Conservation (phyloP, 768 basidiomycete species). For the Tubosaeta brunneosetosa region DNA sequence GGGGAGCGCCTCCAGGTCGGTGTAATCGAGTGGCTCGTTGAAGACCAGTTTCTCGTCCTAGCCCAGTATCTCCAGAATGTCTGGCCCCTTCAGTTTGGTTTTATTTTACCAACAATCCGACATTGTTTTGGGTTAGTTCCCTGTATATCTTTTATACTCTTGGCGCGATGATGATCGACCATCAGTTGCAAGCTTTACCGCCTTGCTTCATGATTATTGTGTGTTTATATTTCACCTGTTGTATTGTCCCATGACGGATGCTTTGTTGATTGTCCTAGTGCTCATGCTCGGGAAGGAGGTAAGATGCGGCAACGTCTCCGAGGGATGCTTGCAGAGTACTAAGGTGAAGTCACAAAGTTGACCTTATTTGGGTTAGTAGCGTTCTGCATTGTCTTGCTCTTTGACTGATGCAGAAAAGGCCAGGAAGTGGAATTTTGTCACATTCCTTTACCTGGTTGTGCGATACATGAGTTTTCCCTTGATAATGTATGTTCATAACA, state of each 20-base stretch:
- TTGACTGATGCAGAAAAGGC: slow-evolving; percentile 6
- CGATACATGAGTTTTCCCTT: slow-evolving; percentile 16
- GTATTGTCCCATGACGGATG: neutral
- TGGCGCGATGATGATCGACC: neutral
- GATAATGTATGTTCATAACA: slow-evolving; percentile 5
- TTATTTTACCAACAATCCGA: too few relatives aligned
- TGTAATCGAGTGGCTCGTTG: slow-evolving; percentile 30
- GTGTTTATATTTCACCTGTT: neutral
- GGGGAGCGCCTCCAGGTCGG: slow-evolving; percentile 27
- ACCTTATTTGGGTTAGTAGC: slow-evolving; percentile 15
- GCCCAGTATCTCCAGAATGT: too few relatives aligned
- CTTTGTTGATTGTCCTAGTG: neutral
- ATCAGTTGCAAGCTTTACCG: slow-evolving; percentile 10
- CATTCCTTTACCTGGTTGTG: slow-evolving; percentile 14
- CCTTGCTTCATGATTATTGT: slow-evolving; percentile 17
- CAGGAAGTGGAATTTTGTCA: slow-evolving; percentile 14
- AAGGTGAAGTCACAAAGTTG: slow-evolving; percentile 10
- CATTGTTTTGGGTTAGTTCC: too few relatives aligned
- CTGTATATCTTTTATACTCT: neutral
- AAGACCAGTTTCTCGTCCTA: too few relatives aligned
- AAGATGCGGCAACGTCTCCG: neutral
- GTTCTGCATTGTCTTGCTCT: neutral
- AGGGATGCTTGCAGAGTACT: neutral
- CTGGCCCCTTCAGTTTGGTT: too few relatives aligned
- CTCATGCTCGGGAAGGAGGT: too few relatives aligned